Conservation (phyloP, 2,329 filamentous ascomycete species). For the Penicillium sp. region DNA sequence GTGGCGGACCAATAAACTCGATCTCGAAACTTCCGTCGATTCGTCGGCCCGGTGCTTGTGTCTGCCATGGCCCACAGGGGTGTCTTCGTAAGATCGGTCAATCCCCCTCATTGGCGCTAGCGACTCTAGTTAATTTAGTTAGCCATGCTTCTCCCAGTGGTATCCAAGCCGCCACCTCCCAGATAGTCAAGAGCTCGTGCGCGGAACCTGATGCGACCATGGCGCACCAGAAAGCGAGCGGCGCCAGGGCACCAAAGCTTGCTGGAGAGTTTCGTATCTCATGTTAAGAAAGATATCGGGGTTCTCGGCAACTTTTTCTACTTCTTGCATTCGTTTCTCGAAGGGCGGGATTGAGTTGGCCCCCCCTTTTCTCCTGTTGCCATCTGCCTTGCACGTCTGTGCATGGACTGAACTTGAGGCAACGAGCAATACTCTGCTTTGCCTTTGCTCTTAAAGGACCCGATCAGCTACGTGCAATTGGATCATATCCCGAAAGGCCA, state of each 20-base stretch:
- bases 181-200: slow-evolving; percentile 15
- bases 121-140: background rate
- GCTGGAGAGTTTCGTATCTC: background rate
- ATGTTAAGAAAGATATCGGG: background rate
- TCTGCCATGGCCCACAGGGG: background rate
- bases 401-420: background rate
- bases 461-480: background rate
- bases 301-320: background rate
- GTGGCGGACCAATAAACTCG: background rate
- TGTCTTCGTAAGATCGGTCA: background rate
- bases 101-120: background rate
- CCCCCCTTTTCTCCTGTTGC: background rate
- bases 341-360: background rate
- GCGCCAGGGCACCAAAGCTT: background rate
- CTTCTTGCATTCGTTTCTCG: background rate
- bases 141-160: background rate
- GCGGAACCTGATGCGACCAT: background rate
- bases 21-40: background rate
- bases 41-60: background rate
- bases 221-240: background rate
- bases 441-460: background rate
- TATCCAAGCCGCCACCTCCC: slow-evolving; percentile 2
- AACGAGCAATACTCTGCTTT: background rate
- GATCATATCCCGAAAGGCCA: background rate
- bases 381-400: background rate